Conservation (phyloP, 1,139 yeast genomes). For the Taphrina flavorubra region DNA sequence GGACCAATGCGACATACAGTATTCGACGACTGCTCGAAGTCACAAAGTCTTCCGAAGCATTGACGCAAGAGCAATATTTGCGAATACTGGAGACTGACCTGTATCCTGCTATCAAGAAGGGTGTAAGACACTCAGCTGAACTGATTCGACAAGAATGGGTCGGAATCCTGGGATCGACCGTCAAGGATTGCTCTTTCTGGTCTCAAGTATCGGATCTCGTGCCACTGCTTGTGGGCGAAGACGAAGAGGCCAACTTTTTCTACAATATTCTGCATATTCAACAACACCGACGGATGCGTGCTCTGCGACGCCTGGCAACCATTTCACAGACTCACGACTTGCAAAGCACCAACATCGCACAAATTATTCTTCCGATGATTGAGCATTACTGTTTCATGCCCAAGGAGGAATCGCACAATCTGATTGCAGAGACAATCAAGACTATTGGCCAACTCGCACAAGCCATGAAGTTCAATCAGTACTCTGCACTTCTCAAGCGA, state of each 20-base stretch:
- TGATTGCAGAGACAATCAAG: slow-evolving; percentile 73
- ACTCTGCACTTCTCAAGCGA: slow-evolving; percentile 72
- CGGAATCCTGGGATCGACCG: slow-evolving; percentile 66
- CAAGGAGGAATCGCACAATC: slow-evolving; percentile 69
- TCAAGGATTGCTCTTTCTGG: slow-evolving; percentile 58
- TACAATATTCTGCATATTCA: slow-evolving; percentile 82
- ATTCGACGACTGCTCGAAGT: slow-evolving; percentile 71
- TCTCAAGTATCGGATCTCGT: slow-evolving; percentile 71
- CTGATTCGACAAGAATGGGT: slow-evolving; percentile 74
- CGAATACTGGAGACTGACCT: slow-evolving; percentile 62
- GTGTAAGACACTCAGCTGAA: slow-evolving; percentile 69
- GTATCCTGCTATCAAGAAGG: slow-evolving; percentile 70
- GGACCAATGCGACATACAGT: slow-evolving; percentile 76
- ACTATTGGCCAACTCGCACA: slow-evolving; percentile 67
- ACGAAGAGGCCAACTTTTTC: slow-evolving; percentile 87
- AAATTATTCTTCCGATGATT: slow-evolving; percentile 79
- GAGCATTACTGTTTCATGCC: slow-evolving; percentile 66
- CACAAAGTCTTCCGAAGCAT: slow-evolving; percentile 47
- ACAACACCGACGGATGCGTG: slow-evolving; percentile 81
- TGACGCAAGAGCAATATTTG: slow-evolving; percentile 52
- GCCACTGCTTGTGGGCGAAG: slow-evolving; percentile 65
- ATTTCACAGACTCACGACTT: slow-evolving; percentile 54
- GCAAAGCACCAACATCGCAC: slow-evolving; percentile 68
- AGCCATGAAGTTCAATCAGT: slow-evolving; percentile 78
- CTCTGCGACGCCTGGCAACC: slow-evolving; percentile 66